Conservation (phyloP, 768 basidiomycete genomes). For the Lepiota venenata region DNA sequence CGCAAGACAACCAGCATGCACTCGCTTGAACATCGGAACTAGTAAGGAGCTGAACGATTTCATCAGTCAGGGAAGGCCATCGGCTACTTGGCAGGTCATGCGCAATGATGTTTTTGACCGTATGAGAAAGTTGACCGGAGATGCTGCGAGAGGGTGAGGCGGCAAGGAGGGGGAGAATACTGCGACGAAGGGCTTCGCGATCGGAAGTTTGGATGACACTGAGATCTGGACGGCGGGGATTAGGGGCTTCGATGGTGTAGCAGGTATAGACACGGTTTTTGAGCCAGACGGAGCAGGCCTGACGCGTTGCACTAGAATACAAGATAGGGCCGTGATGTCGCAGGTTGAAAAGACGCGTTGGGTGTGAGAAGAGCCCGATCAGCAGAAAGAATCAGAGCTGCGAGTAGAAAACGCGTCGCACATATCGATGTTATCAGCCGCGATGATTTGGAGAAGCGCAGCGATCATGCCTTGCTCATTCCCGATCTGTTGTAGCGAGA, state of each 20-base stretch:
- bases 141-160: constrained; percentile 62
- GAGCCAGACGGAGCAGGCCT: constrained; percentile 83
- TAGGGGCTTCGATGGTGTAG: constrained; percentile 48
- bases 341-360: background rate
- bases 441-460: constrained; percentile 85
- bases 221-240: constrained; percentile 52
- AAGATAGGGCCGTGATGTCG: background rate
- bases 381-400: background rate
- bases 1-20: constrained; percentile 79
- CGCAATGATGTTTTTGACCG: constrained; percentile 68
- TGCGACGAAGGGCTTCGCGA: constrained; percentile 65
- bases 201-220: constrained; percentile 63
- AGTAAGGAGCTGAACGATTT: constrained; percentile 58
- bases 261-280: constrained; percentile 81
- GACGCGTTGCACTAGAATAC: constrained; percentile 64
- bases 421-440: constrained; percentile 72
- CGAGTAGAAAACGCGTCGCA: constrained; percentile 42
- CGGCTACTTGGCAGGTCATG: constrained; percentile 70
- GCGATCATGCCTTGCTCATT: constrained; percentile 79
- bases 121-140: constrained; percentile 71
- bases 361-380: background rate
- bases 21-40: constrained; percentile 67
- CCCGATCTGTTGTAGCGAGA: constrained; percentile 49
- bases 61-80: constrained; percentile 71
- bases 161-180: constrained; percentile 69